Percentiles rank a stretch among this genome's conserved stretches.
phyloP scores from a whole-genome alignment of 2,329 filamentous ascomycete species.

The Diaporthe aspalathi region DNA sequence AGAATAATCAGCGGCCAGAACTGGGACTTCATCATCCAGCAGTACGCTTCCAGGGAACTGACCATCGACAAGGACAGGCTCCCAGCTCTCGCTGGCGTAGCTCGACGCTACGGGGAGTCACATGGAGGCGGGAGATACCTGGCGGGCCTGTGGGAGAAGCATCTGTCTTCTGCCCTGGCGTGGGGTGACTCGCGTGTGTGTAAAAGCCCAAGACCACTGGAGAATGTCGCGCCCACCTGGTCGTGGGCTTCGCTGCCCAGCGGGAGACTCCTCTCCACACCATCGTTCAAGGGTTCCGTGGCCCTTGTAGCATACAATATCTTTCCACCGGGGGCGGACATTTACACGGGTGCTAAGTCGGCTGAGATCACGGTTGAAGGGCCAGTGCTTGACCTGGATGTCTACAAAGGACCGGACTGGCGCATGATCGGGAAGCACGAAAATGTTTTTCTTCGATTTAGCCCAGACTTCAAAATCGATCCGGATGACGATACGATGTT shows the following conservation, averaged over 20 bases:
- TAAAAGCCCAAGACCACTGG: background rate
- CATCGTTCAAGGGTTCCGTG: too few species aligned
- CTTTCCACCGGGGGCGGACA: background rate
- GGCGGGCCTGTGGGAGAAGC: conserved; percentile 8
- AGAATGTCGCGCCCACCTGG: conserved; percentile 7
- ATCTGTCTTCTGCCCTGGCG: background rate
- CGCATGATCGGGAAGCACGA: background rate
- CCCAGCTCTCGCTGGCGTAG: background rate
- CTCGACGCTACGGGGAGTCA: background rate
- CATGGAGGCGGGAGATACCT: background rate
- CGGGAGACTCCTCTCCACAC: background rate
- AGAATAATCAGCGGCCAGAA: too few species aligned
- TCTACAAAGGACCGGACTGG: background rate
- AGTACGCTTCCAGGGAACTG: too few species aligned
- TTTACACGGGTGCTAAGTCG: background rate
- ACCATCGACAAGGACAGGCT: too few species aligned
- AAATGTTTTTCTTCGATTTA: background rate
- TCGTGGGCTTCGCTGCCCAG: conserved; percentile 2
- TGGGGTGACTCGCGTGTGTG: background rate
- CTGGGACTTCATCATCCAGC: too few species aligned
- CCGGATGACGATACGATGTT: background rate
- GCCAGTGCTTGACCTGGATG: background rate
- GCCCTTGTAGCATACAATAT: background rate
- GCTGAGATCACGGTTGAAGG: background rate
- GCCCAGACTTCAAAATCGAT: background rate